phyloP scores from a whole-genome alignment of 2,329 filamentous ascomycete species.

The Fusarium musae region DNA sequence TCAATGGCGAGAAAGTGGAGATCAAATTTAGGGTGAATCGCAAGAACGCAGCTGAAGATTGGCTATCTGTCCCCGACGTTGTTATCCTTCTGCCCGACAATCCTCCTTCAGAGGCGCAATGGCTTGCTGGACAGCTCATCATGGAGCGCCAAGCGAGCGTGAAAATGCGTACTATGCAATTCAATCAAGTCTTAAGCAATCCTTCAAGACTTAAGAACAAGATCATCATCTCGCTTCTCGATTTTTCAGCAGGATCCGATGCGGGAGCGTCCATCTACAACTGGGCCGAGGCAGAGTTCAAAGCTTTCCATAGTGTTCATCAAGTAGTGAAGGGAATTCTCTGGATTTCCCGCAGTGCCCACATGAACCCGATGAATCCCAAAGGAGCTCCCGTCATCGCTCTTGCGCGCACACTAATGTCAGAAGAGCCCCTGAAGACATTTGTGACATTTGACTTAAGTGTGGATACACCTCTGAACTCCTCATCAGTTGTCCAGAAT shows the following conservation, averaged over 20 bases:
- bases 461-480: constrained; percentile 7
- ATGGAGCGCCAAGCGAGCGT: not conserved
- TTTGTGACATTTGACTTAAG: constrained; percentile 56
- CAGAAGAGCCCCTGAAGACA: constrained; percentile 58
- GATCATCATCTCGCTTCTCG: constrained; percentile 60
- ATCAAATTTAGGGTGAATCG: constrained; percentile 14
- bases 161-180: constrained; percentile 1
- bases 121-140: constrained; percentile 21
- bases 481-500: not conserved
- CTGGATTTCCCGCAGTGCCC: constrained; percentile 60
- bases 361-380: constrained; percentile 51
- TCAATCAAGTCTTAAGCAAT: constrained; percentile 19
- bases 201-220: constrained; percentile 36
- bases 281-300: constrained; percentile 54
- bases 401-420: constrained; percentile 60
- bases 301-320: constrained; percentile 54
- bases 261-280: constrained; percentile 49
- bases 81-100: constrained; percentile 35
- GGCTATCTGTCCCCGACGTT: not conserved
- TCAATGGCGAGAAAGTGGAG: not conserved
- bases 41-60: not conserved
- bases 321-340: constrained; percentile 53
- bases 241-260: constrained; percentile 48
- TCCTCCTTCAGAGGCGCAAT: constrained; percentile 10
- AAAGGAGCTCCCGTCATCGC: constrained; percentile 55